These are phyloP conservation scores for Lentinula raphanica DNA, from an alignment of 768 basidiomycete genomes.

Conservation along the genomic window DNA sequence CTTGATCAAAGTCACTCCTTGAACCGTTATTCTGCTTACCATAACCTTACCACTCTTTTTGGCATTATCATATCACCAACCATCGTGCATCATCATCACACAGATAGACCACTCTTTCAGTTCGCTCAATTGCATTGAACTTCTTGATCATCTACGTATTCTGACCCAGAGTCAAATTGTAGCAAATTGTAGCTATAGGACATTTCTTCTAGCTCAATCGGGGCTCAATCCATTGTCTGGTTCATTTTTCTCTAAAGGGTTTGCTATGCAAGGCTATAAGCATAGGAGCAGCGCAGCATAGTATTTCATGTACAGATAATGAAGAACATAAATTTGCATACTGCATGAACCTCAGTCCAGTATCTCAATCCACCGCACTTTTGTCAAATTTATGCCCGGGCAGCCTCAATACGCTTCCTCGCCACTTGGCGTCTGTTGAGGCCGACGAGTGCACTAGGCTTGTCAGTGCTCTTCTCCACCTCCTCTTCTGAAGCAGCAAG, in stretches of 20 bases:
- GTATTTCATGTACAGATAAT: conserved; percentile 11
- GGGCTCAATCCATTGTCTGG: too few species aligned
- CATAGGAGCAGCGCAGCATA: conserved; percentile 2
- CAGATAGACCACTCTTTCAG: background rate
- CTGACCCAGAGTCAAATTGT: background rate
- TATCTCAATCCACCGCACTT: conserved; percentile 1
- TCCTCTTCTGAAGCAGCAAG: conserved; percentile 72
- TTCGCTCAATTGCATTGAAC: background rate
- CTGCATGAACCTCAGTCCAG: conserved; percentile 20
- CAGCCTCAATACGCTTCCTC: conserved; percentile 83
- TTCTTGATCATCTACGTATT: too few species aligned
- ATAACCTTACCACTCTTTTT: background rate
- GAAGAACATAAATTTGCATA: conserved; percentile 21
- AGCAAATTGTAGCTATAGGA: background rate
- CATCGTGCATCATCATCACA: too few species aligned
- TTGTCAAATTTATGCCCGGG: conserved; percentile 42
- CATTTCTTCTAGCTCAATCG: too few species aligned
- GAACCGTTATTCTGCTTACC: too few species aligned
- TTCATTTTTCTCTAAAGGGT: too few species aligned
- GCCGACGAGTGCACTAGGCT: conserved; percentile 54
- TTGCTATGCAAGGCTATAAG: too few species aligned
- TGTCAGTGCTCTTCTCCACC: conserved; percentile 91
- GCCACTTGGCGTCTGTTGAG: conserved; percentile 85
- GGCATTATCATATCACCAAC: too few species aligned
- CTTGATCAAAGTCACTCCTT: too few species aligned